phyloP scores from a whole-genome alignment of 1,284 basidiomycete species.

The Malassezia japonica region DNA sequence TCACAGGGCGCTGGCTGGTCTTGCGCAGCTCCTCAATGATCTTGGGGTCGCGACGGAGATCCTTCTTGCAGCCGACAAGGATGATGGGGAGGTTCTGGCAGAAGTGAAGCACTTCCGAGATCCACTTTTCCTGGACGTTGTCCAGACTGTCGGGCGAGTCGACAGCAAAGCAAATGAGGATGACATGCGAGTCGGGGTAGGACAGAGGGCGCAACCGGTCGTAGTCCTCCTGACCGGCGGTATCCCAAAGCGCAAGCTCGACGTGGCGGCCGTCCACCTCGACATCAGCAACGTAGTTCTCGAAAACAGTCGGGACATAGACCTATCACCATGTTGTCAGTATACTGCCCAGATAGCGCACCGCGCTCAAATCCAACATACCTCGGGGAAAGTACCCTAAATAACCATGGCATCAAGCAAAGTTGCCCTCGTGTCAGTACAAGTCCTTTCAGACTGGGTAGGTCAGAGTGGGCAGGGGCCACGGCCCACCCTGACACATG shows the following conservation, averaged over 20 bases:
- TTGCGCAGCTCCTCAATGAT: conserved; percentile 48
- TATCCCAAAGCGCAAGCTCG: conserved; percentile 89
- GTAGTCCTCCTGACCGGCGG: conserved; percentile 74
- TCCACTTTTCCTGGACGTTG: conserved; percentile 96
- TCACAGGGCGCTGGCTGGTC: conserved; percentile 46
- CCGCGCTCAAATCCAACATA: conserved; percentile 46
- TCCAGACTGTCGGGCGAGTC: conserved; percentile 85
- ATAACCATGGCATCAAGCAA: not conserved
- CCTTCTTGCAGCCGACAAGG: conserved; percentile 79
- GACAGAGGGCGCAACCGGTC: conserved; percentile 56
- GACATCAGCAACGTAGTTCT: conserved; percentile 78
- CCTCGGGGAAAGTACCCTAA: conserved; percentile 79
- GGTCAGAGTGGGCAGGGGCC: too few species aligned
- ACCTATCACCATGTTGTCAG: conserved; percentile 54
- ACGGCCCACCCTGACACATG: too few species aligned
- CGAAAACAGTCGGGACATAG: conserved; percentile 85
- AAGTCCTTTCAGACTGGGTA: too few species aligned
- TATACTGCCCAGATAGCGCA: not conserved
- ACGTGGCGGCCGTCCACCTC: conserved; percentile 84
- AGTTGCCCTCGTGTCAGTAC: conserved; percentile 11
- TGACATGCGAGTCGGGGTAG: conserved; percentile 85
- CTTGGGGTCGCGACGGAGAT: conserved; percentile 47
- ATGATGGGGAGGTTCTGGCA: conserved; percentile 76
- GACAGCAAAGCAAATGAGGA: conserved; percentile 84
- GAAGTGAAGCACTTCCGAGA: conserved; percentile 86